Base-by-base conservation (phyloP, 2,329 filamentous ascomycete species). In the Aspergillus quadricinctus region DNA sequence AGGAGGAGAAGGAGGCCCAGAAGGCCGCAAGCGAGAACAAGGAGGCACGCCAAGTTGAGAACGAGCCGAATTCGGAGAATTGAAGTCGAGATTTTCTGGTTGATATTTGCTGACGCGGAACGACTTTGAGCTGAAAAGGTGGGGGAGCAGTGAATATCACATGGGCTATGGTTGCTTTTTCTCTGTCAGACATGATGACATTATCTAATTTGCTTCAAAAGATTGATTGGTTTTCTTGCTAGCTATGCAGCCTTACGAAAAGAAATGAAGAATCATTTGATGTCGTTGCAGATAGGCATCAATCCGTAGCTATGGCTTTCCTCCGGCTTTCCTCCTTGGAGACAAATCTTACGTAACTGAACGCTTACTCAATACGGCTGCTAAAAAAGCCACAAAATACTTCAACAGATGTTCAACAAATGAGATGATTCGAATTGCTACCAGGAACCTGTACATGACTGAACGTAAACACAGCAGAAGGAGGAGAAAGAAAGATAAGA, bases 391-490 rank as follows among this genome's bases (percentile, higher is more conserved):
- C 5, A 11, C 41, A 45, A 4, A 23, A 45, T 45, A 19, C 43
- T 46, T 23, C 11, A 45, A 56, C 11, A 46, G 45, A 37, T 37
- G 31, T 46, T 23, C 11, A 45, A 56, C 17, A 46, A 40, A 37
- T 37, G 31, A 56, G 50, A 46, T 31, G 43, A 37, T 51, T 46
- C 4, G 23, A 55, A 55, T 60, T 57, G 55, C 56, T 60, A 57
- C 49, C 53, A 52, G 29, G 50, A 21, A 37, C 56, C 59, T 61
- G 59, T 61, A 61, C 57, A 61, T 59, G 54, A 60, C 50, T 27
- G 50, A 50, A 59, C 52, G 41, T 50, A 57, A 37, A 57, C 49
- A 52, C 31, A 46, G 45, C n/a, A n/a, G 54, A 53, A 53, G 10
- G 28, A 49, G 31, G 48, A 40, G 21, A 28, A 50, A 7, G 37